Conservation (phyloP, 257 asterid genomes). For the Nicotiana otophora region DNA sequence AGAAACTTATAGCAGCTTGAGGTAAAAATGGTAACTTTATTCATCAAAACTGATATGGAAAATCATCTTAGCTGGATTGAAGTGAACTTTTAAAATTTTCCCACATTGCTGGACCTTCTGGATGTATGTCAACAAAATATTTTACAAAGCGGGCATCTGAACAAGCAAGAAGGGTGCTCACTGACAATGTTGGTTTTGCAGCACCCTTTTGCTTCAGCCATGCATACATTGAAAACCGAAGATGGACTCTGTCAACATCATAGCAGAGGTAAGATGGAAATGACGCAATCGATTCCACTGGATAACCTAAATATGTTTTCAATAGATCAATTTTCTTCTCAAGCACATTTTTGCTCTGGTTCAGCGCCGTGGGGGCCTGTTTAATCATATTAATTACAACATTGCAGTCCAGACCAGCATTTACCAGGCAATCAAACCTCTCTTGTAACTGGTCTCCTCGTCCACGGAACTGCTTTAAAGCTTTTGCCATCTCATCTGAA, state of each 20-base stretch:
- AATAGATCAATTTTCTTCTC: slow-evolving; percentile 54
- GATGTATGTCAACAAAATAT: slow-evolving; percentile 68
- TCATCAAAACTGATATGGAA: background rate
- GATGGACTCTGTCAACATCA: slow-evolving; percentile 57
- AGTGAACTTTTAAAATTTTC: slow-evolving; percentile 37
- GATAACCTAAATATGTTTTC: slow-evolving; percentile 55
- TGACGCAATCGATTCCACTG: slow-evolving; percentile 53
- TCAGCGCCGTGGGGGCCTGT: slow-evolving; percentile 59
- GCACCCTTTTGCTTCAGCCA: slow-evolving; percentile 79
- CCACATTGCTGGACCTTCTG: slow-evolving; percentile 78
- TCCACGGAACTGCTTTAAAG: slow-evolving; percentile 69
- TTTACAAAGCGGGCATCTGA: slow-evolving; percentile 59
- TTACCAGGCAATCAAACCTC: slow-evolving; percentile 75
- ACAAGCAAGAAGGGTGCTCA: slow-evolving; percentile 73
- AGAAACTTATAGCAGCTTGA: background rate
- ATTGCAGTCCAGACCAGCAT: slow-evolving; percentile 71
- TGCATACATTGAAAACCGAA: slow-evolving; percentile 64
- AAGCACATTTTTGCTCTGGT: slow-evolving; percentile 64
- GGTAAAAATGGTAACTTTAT: background rate
- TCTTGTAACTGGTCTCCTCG: slow-evolving; percentile 92
- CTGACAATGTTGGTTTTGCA: slow-evolving; percentile 61
- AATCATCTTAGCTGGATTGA: slow-evolving; percentile 24
- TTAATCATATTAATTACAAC: slow-evolving; percentile 60
- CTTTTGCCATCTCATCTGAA: slow-evolving; percentile 84
- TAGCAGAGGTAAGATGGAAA: slow-evolving; percentile 80